phyloP scores from a whole-genome alignment of 768 basidiomycete genomes.

The Xerocomellus dryophilus region DNA sequence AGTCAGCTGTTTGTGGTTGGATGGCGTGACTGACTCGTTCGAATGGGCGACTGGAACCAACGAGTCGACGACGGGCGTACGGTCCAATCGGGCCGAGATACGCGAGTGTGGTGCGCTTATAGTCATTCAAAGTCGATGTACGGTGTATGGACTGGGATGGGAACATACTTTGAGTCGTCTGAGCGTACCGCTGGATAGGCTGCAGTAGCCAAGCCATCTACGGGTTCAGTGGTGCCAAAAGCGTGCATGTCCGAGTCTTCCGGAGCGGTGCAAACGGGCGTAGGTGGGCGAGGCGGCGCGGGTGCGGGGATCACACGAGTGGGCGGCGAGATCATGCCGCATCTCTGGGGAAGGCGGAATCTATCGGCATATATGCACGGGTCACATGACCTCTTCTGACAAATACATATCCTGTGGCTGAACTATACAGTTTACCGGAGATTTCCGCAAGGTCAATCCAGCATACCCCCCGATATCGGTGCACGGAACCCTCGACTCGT shows the following conservation, averaged over 20 bases:
- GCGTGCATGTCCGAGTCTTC: not conserved
- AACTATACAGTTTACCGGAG: conserved; percentile 30
- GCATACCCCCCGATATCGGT: not conserved
- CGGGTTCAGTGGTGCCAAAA: not conserved
- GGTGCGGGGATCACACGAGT: too few species aligned
- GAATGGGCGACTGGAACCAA: conserved; percentile 1
- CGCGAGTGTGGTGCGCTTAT: not conserved
- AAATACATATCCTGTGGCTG: conserved; percentile 18
- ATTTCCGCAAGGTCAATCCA: conserved; percentile 14
- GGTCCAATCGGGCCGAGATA: not conserved
- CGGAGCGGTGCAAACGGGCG: not conserved
- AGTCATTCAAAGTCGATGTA: not conserved
- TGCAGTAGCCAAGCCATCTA: not conserved
- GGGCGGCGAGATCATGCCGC: too few species aligned
- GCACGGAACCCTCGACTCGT: conserved; percentile 7
- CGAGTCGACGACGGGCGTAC: conserved; percentile 15
- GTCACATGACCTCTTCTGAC: conserved; percentile 8
- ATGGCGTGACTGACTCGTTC: not conserved
- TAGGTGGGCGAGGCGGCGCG: too few species aligned
- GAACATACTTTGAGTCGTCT: conserved; percentile 6
- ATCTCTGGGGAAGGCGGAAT: too few species aligned
- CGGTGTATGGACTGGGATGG: not conserved
- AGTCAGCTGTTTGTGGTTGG: not conserved
- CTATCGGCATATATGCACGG: not conserved
- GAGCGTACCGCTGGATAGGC: not conserved